A percentile compares a stretch with the other conserved stretches of the same genome.
These are phyloP conservation scores for Tetrahymena thermophila DNA, from an alignment of 73 alveolate species.

Conservation along the genomic window DNA sequence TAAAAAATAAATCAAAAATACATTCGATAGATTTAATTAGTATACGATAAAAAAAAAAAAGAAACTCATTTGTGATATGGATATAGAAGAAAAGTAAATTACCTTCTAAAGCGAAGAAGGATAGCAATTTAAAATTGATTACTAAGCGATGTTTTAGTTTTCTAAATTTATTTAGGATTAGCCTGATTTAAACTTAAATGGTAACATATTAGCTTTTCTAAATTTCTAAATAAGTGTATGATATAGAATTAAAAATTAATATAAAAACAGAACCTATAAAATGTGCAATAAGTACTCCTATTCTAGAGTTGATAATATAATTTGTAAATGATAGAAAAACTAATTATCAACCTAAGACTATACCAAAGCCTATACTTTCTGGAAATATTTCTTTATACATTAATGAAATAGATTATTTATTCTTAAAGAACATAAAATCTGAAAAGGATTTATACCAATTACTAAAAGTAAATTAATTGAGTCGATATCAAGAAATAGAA, in stretches of 20 bases:
- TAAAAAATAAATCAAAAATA: background rate
- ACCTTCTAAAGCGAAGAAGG: background rate
- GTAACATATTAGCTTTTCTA: background rate
- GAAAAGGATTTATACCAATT: background rate
- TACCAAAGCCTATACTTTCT: background rate
- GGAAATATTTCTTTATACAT: background rate
- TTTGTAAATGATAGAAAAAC: background rate
- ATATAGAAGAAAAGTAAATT: background rate
- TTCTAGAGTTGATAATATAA: background rate
- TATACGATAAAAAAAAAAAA: background rate
- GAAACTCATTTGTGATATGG: background rate
- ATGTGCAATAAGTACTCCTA: background rate
- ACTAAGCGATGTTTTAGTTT: background rate
- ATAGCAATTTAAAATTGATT: background rate
- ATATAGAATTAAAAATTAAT: background rate
- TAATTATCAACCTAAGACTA: background rate
- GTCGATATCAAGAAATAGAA: background rate
- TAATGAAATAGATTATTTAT: background rate
- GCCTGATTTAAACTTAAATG: background rate
- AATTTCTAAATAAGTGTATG: background rate
- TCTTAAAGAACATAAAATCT: background rate
- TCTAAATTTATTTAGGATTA: background rate
- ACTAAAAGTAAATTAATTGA: background rate
- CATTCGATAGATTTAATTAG: background rate
- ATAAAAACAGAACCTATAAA: background rate